phyloP scores from a whole-genome alignment of 2,329 filamentous ascomycete species.

The Aspergillus ustus region DNA sequence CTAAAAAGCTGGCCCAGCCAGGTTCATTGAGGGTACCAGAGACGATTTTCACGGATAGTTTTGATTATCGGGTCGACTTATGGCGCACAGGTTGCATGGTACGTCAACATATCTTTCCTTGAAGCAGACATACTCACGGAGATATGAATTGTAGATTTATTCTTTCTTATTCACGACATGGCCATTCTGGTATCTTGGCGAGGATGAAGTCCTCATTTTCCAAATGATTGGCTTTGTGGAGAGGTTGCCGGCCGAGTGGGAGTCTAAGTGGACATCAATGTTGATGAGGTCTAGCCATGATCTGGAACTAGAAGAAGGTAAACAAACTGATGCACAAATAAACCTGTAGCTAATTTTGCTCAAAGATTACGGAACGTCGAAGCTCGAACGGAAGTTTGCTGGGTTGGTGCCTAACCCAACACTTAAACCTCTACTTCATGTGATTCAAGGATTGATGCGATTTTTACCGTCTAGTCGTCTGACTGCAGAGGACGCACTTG shows the following conservation, averaged over 20 bases:
- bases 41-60: conserved; percentile 34
- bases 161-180: conserved; percentile 24
- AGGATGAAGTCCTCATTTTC: conserved; percentile 19
- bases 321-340: too few species aligned
- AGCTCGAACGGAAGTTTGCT: conserved; percentile 25
- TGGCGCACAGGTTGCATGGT: conserved; percentile 35
- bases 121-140: neutral
- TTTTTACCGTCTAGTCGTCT: conserved; percentile 29
- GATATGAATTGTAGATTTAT: conserved; percentile 28
- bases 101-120: conserved; percentile 5
- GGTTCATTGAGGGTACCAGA: conserved; percentile 35
- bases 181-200: conserved; percentile 26
- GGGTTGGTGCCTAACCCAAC: conserved; percentile 18
- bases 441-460: conserved; percentile 29
- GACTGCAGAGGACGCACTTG: conserved; percentile 25
- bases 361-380: conserved; percentile 18
- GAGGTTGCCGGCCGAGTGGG: conserved; percentile 25
- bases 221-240: conserved; percentile 32
- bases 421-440: conserved; percentile 22
- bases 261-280: conserved; percentile 26
- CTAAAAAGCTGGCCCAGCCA: conserved; percentile 28
- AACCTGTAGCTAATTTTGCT: too few species aligned
- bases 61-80: conserved; percentile 39
- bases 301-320: conserved; percentile 12
- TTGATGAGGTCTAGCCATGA: conserved; percentile 7